Evolutionary conservation across 129 eudicot species (phyloP).

Genomic region (Helianthus tuberosus): DNA sequence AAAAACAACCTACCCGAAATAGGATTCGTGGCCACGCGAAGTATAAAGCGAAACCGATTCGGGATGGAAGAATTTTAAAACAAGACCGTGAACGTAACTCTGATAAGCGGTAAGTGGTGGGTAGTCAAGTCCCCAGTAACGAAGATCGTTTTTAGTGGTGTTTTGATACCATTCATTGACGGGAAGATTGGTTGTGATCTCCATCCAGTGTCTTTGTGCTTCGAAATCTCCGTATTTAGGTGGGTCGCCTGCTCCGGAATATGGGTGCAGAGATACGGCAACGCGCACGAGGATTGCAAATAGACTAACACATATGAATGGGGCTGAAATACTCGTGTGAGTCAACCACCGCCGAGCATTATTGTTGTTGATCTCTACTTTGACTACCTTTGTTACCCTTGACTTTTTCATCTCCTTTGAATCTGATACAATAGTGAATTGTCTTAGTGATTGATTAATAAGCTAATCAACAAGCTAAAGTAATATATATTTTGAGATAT

Average conservation of each 20-base stretch:
- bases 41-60: constrained; percentile 64
- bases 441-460: background rate
- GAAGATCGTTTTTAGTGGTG: constrained; percentile 72
- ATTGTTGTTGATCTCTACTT: constrained; percentile 22
- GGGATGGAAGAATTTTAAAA: constrained; percentile 61
- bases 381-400: constrained; percentile 39
- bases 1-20: constrained; percentile 62
- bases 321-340: constrained; percentile 38
- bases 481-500: background rate
- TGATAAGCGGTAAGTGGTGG: constrained; percentile 97
- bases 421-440: background rate
- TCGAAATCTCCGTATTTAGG: constrained; percentile 95
- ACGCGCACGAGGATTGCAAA: constrained; percentile 68
- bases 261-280: constrained; percentile 78
- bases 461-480: background rate
- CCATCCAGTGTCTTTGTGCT: constrained; percentile 99
- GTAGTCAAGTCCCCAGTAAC: constrained; percentile 98
- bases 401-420: constrained; percentile 43
- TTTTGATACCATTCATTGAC: constrained; percentile 75
- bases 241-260: constrained; percentile 80
- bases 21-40: constrained; percentile 91
- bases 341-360: constrained; percentile 46
- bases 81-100: constrained; percentile 79
- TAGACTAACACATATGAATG: constrained; percentile 66
- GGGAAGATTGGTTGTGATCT: constrained; percentile 84